phyloP scores from a whole-genome alignment of 2,329 filamentous ascomycete species.

The Sporothrix phasma region DNA sequence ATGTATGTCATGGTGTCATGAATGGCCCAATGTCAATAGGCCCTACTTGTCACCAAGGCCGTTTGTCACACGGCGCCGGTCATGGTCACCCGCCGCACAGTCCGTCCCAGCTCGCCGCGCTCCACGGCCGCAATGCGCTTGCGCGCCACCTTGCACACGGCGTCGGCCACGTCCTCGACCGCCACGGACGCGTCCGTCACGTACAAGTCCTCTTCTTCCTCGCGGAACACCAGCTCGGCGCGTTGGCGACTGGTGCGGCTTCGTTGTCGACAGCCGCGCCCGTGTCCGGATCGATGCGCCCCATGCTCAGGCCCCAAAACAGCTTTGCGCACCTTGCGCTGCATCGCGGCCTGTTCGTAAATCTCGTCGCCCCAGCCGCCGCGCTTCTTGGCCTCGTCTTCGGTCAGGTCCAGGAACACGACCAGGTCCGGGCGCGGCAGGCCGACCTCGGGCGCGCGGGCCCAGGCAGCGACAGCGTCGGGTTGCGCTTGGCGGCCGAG shows the following conservation, averaged over 20 bases:
- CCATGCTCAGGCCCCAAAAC: slow-evolving; percentile 51
- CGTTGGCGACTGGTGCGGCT: background rate
- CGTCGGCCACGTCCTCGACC: slow-evolving; percentile 46
- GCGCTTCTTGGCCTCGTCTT: slow-evolving; percentile 59
- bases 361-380: slow-evolving; percentile 85
- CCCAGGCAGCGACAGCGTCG: slow-evolving; percentile 65
- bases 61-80: too few species aligned
- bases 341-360: slow-evolving; percentile 80
- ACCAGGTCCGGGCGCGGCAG: slow-evolving; percentile 81
- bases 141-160: slow-evolving; percentile 43
- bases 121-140: slow-evolving; percentile 40
- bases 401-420: slow-evolving; percentile 74
- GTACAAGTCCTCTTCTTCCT: slow-evolving; percentile 44
- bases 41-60: too few species aligned
- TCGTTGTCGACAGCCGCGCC: background rate
- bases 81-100: slow-evolving; percentile 36
- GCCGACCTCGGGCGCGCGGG: slow-evolving; percentile 72
- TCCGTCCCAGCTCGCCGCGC: slow-evolving; percentile 37
- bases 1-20: too few species aligned
- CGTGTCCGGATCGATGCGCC: slow-evolving; percentile 20
- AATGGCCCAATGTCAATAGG: too few species aligned
- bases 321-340: slow-evolving; percentile 65
- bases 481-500: slow-evolving; percentile 74
- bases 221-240: slow-evolving; percentile 30
- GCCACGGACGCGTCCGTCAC: slow-evolving; percentile 45